Percentiles rank a stretch among this genome's conserved stretches.
Evolutionary conservation across 75 land plant genomes (phyloP).

Genomic region (Picea glauca): DNA sequence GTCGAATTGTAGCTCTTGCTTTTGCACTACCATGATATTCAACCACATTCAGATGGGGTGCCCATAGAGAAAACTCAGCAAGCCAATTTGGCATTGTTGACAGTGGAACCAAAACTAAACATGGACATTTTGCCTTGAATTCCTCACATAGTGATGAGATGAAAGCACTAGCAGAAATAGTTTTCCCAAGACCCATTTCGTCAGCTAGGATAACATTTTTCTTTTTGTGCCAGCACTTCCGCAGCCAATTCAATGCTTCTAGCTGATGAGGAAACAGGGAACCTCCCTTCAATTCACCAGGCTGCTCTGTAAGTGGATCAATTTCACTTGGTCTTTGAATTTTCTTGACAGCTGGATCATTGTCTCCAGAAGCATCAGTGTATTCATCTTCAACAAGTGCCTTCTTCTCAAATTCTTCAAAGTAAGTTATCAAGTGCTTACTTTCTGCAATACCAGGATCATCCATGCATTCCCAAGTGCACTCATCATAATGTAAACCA

Average conservation of each 20-base stretch:
- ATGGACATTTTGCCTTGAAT: constrained; percentile 77
- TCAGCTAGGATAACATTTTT: constrained; percentile 98
- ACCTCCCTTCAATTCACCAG: constrained; percentile 84
- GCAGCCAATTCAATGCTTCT: constrained; percentile 96
- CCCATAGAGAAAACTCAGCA: constrained; percentile 86
- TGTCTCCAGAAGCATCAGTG: constrained; percentile 20
- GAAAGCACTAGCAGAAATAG: constrained; percentile 90
- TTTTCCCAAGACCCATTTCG: constrained; percentile 99
- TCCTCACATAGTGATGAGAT: constrained; percentile 75
- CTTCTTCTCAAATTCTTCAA: constrained; percentile 53
- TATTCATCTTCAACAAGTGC: constrained; percentile 27
- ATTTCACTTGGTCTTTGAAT: constrained; percentile 35
- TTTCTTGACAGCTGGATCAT: constrained; percentile 10
- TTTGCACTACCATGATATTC: constrained; percentile 95
- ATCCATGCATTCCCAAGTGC: constrained; percentile 89
- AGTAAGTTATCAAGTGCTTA: constrained; percentile 47
- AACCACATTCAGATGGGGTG: constrained; percentile 87
- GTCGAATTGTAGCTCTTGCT: constrained; percentile 84
- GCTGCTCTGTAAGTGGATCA: constrained; percentile 69
- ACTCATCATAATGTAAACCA: constrained; percentile 91
- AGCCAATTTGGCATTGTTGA: constrained; percentile 98
- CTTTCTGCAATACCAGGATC: constrained; percentile 55
- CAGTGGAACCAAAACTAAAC: constrained; percentile 87
- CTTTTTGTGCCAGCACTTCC: constrained; percentile 82
- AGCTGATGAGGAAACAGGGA: constrained; percentile 92